Conservation (phyloP, 306 rosid species). For the Sicyos edulis region DNA sequence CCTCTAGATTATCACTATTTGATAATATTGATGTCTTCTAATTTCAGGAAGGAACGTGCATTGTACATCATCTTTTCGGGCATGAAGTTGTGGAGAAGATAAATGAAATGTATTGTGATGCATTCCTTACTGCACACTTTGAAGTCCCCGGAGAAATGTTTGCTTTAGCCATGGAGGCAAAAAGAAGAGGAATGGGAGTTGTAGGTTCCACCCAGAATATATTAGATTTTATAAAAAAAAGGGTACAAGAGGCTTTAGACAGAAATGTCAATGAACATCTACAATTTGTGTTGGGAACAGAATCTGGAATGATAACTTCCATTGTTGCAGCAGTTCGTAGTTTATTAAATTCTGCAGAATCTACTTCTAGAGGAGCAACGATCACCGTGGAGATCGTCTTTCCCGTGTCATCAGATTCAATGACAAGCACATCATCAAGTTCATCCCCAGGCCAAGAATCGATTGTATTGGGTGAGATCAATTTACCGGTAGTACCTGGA, state of each 20-base stretch:
- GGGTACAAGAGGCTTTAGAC: constrained; percentile 79
- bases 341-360: constrained; percentile 47
- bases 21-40: background rate
- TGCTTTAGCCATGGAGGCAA: constrained; percentile 96
- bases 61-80: constrained; percentile 88
- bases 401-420: constrained; percentile 90
- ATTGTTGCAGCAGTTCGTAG: constrained; percentile 72
- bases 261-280: constrained; percentile 76
- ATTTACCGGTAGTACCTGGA: constrained; percentile 76
- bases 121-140: constrained; percentile 92
- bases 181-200: constrained; percentile 94
- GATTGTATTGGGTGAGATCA: constrained; percentile 36
- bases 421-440: constrained; percentile 56
- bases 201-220: constrained; percentile 93
- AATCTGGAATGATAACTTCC: constrained; percentile 93
- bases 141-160: constrained; percentile 99
- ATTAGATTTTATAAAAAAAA: constrained; percentile 75
- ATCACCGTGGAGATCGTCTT: constrained; percentile 80
- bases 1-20: constrained; percentile 1
- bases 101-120: constrained; percentile 88
- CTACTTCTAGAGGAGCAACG: constrained; percentile 42
- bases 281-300: constrained; percentile 90
- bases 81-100: constrained; percentile 88
- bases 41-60: constrained; percentile 84
- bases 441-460: constrained; percentile 36